phyloP scores from a whole-genome alignment of 805 yeast genomes.

The Yarrowia alimentaria region DNA sequence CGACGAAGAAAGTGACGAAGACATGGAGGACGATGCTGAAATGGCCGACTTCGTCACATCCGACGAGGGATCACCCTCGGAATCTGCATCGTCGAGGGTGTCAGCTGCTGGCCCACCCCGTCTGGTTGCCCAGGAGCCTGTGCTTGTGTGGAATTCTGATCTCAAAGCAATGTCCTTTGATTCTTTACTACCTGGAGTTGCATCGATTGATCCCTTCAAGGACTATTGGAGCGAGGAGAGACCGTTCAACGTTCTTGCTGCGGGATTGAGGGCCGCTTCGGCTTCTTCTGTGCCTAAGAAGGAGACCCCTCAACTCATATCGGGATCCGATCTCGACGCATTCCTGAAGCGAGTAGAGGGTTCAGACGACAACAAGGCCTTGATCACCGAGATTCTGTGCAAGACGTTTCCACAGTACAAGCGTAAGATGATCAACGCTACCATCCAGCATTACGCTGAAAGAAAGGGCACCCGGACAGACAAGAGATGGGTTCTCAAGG shows the following conservation, averaged over 20 bases:
- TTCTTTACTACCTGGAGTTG: not conserved
- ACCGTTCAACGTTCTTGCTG: not conserved
- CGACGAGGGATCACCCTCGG: constrained; percentile 2
- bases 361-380: constrained; percentile 13
- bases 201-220: constrained; percentile 1
- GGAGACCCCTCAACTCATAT: constrained; percentile 2
- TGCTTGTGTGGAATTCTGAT: constrained; percentile 6
- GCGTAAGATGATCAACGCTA: constrained; percentile 9
- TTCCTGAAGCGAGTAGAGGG: constrained; percentile 1
- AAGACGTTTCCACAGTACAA: constrained; percentile 14
- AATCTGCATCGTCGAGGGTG: not conserved
- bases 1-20: constrained; percentile 19
- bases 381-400: constrained; percentile 2
- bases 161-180: constrained; percentile 4
- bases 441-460: constrained; percentile 11
- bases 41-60: constrained; percentile 26
- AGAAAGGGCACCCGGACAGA: constrained; percentile 2
- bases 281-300: not conserved
- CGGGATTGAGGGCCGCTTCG: not conserved
- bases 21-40: constrained; percentile 7
- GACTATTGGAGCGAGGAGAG: constrained; percentile 4
- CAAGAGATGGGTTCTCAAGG: constrained; percentile 19
- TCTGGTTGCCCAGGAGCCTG: constrained; percentile 21
- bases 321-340: not conserved
- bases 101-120: not conserved